Base-by-base conservation (phyloP, 192 early-diverging fungal genomes). In the Obelidium mucronatum region DNA sequence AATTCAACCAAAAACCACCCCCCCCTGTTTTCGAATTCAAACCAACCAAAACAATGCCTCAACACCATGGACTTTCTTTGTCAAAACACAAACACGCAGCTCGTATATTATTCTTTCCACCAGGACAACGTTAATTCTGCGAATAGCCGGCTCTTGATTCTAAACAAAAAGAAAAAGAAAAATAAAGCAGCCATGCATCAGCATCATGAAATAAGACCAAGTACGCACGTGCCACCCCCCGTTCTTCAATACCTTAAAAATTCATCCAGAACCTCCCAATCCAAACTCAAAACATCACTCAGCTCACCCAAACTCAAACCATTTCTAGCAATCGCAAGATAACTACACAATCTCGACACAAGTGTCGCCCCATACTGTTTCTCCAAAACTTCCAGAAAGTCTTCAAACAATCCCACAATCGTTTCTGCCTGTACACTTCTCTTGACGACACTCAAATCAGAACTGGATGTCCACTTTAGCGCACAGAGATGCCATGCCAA, bases 251-350 rank as follows among this genome's bases (percentile, higher is more conserved):
- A 48, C 67, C 54, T 55, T 22, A 35, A 73, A 35, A 79, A 2
- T 11, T 77, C 76, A 35, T 26, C 53, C 13, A 79, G 24, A 44
- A 79, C 78, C 15, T 75, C 78, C 58, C 31, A 44, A n/a, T 79
- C 78, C 19, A 42, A 76, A 22, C 33, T 40, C 1, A 79, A 19
- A 8, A 79, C 67, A 44, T 79, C 78, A n/a, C 64, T 74, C 66
- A 79, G 48, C 40, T 79, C 78, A 5, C 44, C 52, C 19, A 24
- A 26, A 40, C 73, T 76, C 15, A 79, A 36, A 22, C 78, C 78
- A 24, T 61, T 55, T 39, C 69, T 65, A 4, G 78, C 74, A 15
- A 54, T 73, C 26, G 78, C 58, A 3, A 79, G 11, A 51, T 76
- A 79, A 2, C 31, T 44, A 26, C 40, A 55, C 1, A 42, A 8